Evolutionary conservation across 352 stramenopile species (phyloP), one percentile per base, ranked within the genome.

Genomic region (Globisporangium nodosum): DNA sequence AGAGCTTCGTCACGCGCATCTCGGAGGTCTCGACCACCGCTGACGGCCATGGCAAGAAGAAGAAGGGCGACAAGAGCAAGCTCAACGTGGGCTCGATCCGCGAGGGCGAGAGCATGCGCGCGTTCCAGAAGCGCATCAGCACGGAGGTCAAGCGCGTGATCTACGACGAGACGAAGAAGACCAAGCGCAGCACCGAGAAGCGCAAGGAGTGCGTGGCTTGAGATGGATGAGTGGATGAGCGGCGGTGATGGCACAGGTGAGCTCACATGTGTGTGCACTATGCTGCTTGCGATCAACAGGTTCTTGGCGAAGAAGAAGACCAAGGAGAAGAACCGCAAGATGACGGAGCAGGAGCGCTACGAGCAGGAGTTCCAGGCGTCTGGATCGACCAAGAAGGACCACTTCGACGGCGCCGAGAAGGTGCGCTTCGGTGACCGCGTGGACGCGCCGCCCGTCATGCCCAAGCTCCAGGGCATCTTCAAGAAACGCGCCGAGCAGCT

Each of bases 51-150:
- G n/a, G 46, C 16, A 31, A 18, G 24, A 79, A 71, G 46, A 87
- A 74, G 58, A 69, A 60, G 39, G 73, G 33, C 33, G 33, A 73
- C 49, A 75, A 73, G 54, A 64, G 70, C 39, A 78, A 80, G 52
- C 61, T 88, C 27, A 69, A 88, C 46, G 56, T 91, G 1, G 68
- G 68, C 27, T 73, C 75, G 42, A 91, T 91, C 52, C 68, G 68
- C 35, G 74, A 87, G 12, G 72, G 71, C 0, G 84, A 94, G 65
- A 87, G 67, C 50, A 91, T 94, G 81, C 83, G 83, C 40, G 79
- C 86, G 35, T 94, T 92, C 54, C 90, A 88, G 68, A 89, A 92
- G 58, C 84, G 84, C 50, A 91, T 94, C 60, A 89, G 78, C 54
- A 84, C 65, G 20, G 81, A 94, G 56, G 84, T 94, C 42, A 88